Evolutionary conservation across 139 green algal species (phyloP).

Genomic region (Astrephomene gubernaculifera): DNA sequence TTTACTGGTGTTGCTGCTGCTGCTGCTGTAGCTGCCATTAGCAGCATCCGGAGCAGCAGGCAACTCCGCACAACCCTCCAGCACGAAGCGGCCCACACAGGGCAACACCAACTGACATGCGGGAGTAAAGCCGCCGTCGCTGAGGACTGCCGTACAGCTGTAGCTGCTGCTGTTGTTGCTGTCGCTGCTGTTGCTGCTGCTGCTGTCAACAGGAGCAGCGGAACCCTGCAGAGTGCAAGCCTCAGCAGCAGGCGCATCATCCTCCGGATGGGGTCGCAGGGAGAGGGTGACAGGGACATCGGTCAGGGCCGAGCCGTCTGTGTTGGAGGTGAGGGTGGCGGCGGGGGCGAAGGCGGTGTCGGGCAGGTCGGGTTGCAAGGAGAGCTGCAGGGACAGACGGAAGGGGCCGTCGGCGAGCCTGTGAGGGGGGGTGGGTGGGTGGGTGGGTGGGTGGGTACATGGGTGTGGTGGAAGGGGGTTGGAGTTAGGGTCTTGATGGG

Average conservation of each 20-base stretch:
- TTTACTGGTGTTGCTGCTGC: not conserved
- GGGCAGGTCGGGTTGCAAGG: conserved; percentile 45
- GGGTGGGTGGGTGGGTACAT: too few relatives aligned
- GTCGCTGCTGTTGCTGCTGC: too few relatives aligned
- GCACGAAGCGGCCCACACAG: conserved; percentile 52
- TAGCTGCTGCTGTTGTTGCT: not conserved
- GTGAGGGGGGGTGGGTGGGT: not conserved
- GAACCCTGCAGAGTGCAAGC: too few relatives aligned
- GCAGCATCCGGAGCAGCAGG: too few relatives aligned
- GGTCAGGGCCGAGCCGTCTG: conserved; percentile 35
- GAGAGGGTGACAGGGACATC: conserved; percentile 27
- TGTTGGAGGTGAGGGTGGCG: conserved; percentile 49
- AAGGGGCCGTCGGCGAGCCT: conserved; percentile 48
- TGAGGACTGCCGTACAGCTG: not conserved
- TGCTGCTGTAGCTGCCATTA: not conserved
- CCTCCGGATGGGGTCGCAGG: conserved; percentile 8
- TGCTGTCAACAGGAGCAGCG: too few relatives aligned
- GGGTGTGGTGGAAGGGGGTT: not conserved
- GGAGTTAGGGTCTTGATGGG: not conserved
- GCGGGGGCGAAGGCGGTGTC: conserved; percentile 45
- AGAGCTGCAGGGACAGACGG: conserved; percentile 11
- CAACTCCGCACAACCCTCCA: conserved; percentile 37
- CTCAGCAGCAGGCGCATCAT: not conserved
- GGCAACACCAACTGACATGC: conserved; percentile 56
- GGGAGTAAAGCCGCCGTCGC: not conserved